phyloP scores from a whole-genome alignment of 495 filamentous ascomycete genomes.

The Lepraria neglecta region DNA sequence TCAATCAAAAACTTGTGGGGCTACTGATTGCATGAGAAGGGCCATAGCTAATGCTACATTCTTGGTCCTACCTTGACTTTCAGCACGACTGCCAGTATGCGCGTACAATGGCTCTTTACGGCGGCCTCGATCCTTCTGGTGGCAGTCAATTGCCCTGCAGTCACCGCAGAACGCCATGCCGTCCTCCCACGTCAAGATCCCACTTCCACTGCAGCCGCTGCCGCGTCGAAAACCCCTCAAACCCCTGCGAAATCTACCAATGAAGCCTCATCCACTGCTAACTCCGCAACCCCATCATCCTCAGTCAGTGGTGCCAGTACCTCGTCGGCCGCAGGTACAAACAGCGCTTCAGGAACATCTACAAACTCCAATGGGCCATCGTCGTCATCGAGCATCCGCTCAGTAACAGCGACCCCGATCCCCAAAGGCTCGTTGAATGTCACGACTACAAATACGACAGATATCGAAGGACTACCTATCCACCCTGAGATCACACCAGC shows the following conservation, averaged over 20 bases:
- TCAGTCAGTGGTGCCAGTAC: conserved; percentile 1
- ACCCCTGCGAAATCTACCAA: neutral
- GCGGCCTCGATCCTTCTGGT: conserved; percentile 8
- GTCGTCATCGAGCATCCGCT: neutral
- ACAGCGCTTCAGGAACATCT: conserved; percentile 1
- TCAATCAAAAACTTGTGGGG: conserved; percentile 3
- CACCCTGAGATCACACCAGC: conserved; percentile 71
- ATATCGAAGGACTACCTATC: conserved; percentile 55
- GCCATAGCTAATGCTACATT: conserved; percentile 3
- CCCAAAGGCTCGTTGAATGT: conserved; percentile 21
- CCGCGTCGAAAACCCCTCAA: conserved; percentile 13
- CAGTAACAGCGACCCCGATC: conserved; percentile 17
- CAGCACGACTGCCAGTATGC: conserved; percentile 14
- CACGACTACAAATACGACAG: conserved; percentile 12
- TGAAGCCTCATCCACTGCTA: conserved; percentile 2
- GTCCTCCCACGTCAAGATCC: conserved; percentile 20
- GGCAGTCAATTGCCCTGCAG: conserved; percentile 2
- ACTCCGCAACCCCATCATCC: neutral
- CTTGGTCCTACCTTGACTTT: neutral
- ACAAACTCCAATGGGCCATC: conserved; percentile 3
- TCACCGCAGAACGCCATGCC: conserved; percentile 12
- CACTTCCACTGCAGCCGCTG: conserved; percentile 7
- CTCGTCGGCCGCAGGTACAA: conserved; percentile 8
- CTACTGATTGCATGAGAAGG: conserved; percentile 1
- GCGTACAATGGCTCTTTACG: conserved; percentile 4